Evolutionary conservation across 2,329 filamentous ascomycete species (phyloP).

Genomic region (Allantophomopsis cytisporea): DNA sequence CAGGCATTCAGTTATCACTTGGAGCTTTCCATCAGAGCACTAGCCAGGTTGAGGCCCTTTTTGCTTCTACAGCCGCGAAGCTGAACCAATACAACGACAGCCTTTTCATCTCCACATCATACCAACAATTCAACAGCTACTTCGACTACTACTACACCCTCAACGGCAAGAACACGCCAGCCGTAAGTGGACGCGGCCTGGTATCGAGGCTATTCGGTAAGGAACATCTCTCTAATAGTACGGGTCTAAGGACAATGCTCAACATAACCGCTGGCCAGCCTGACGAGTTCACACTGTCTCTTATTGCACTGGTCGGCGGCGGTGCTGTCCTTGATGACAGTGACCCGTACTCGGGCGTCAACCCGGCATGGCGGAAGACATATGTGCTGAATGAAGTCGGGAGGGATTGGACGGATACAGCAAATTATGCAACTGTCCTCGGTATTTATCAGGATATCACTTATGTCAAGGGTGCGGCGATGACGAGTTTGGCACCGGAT

Average conservation of each 20-base stretch:
- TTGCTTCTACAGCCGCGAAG: slow-evolving; percentile 7
- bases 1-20: slow-evolving; percentile 16
- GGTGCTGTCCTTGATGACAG: slow-evolving; percentile 14
- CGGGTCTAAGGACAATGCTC: slow-evolving; percentile 11
- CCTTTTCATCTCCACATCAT: slow-evolving; percentile 7
- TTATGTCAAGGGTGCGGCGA: slow-evolving; percentile 15
- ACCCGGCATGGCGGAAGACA: slow-evolving; percentile 16
- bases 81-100: slow-evolving; percentile 7
- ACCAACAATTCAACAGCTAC: slow-evolving; percentile 12
- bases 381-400: slow-evolving; percentile 8
- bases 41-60: slow-evolving; percentile 10
- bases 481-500: slow-evolving; percentile 22
- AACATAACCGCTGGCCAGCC: slow-evolving; percentile 14
- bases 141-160: slow-evolving; percentile 16
- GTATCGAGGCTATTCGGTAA: too few relatives aligned
- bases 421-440: slow-evolving; percentile 7
- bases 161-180: slow-evolving; percentile 10
- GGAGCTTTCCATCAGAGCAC: slow-evolving; percentile 15
- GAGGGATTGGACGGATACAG: slow-evolving; percentile 2
- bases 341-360: slow-evolving; percentile 14
- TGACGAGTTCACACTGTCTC: slow-evolving; percentile 11
- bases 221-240: too few relatives aligned
- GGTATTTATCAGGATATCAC: slow-evolving; percentile 15
- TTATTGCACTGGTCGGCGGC: slow-evolving; percentile 16
- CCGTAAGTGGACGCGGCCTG: background rate